These are phyloP conservation scores for Meredithiella fracta DNA, from an alignment of 2,329 filamentous ascomycete genomes.

Conservation along the genomic window DNA sequence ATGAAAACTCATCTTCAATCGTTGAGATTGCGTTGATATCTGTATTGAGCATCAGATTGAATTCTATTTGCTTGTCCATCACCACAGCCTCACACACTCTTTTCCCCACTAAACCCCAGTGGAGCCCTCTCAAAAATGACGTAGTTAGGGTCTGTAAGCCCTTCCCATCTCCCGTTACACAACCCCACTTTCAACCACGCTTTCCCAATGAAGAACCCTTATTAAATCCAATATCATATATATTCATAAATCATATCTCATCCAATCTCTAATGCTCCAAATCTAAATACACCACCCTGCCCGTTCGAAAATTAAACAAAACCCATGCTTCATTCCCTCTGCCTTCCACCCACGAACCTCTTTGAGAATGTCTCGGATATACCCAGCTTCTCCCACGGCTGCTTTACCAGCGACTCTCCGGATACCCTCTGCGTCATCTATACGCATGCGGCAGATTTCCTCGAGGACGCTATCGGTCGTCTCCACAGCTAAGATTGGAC, in stretches of 20 bases:
- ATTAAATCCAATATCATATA: too few species aligned
- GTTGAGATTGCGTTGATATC: too few species aligned
- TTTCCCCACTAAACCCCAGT: too few species aligned
- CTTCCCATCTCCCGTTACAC: too few species aligned
- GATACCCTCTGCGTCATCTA: slow-evolving; percentile 76
- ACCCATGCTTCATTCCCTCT: slow-evolving; percentile 52
- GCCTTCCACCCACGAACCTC: slow-evolving; percentile 35
- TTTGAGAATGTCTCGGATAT: slow-evolving; percentile 67
- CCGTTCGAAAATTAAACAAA: slow-evolving; percentile 87
- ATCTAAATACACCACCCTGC: slow-evolving; percentile 74
- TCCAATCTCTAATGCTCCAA: slow-evolving; percentile 27
- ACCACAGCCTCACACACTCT: too few species aligned
- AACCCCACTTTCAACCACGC: too few species aligned
- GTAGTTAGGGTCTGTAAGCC: too few species aligned
- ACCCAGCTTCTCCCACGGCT: slow-evolving; percentile 61
- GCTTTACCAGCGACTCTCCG: slow-evolving; percentile 62
- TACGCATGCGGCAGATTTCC: slow-evolving; percentile 52
- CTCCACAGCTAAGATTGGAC: slow-evolving; percentile 76
- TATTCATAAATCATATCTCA: background rate
- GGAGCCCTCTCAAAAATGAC: too few species aligned
- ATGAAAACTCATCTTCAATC: too few species aligned
- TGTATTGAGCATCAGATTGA: too few species aligned
- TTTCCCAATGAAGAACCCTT: too few species aligned
- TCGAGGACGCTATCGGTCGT: slow-evolving; percentile 72
- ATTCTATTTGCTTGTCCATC: too few species aligned